Evolutionary conservation across 2,329 filamentous ascomycete species (phyloP).

Genomic region (Mariannaea sp.): DNA sequence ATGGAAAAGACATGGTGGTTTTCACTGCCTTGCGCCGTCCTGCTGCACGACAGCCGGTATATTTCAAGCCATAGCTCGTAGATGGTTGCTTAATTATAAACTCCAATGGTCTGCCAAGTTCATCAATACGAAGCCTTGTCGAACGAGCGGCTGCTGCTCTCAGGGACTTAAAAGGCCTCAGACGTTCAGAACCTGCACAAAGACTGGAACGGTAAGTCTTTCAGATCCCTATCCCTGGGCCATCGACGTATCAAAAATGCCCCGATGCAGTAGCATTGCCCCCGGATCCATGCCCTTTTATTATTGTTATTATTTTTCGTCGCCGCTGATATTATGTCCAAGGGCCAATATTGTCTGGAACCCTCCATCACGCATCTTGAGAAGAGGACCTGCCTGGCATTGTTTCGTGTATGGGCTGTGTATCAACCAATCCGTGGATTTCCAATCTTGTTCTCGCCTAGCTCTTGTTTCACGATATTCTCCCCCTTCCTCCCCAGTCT

Average conservation of each 20-base stretch:
- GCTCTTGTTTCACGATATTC: constrained; percentile 17
- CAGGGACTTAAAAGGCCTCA: too few species aligned
- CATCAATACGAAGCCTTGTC: constrained; percentile 7
- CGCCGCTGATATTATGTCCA: neutral
- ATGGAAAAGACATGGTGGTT: constrained; percentile 17
- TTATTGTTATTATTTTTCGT: too few species aligned
- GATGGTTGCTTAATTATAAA: too few species aligned
- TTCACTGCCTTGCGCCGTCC: neutral
- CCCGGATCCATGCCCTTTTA: neutral
- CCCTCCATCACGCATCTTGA: neutral
- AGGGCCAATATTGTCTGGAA: neutral
- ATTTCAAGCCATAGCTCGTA: constrained; percentile 4
- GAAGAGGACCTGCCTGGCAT: neutral
- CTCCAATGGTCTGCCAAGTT: too few species aligned
- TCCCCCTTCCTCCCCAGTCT: neutral
- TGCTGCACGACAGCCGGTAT: constrained; percentile 1
- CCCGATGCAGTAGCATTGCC: neutral
- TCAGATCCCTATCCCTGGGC: constrained; percentile 6
- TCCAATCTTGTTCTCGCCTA: constrained; percentile 10
- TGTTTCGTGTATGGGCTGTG: constrained; percentile 2
- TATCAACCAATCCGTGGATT: constrained; percentile 9
- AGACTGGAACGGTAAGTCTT: neutral
- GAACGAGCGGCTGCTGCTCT: too few species aligned
- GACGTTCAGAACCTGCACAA: neutral
- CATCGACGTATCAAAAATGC: constrained; percentile 1